A percentile compares a stretch with the other conserved stretches of the same genome.
Evolutionary conservation across 176 grass and related monocot genomes (phyloP).

Genomic region (Neostapfia colusana): DNA sequence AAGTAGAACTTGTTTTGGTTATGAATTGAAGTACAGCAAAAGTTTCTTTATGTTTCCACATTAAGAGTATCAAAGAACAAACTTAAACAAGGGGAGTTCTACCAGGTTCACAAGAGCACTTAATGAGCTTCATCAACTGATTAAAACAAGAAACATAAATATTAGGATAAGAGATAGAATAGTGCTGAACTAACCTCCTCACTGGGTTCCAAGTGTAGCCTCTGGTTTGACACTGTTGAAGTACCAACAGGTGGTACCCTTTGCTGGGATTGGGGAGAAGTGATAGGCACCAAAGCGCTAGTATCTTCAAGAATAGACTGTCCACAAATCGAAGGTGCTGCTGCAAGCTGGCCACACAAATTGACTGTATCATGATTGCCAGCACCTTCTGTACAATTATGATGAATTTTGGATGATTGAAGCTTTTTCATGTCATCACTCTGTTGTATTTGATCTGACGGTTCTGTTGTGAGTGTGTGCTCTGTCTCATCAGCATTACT

Average conservation of each 20-base stretch:
- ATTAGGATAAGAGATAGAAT: background rate
- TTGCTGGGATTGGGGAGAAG: slow-evolving; percentile 28
- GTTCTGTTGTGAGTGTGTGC: slow-evolving; percentile 22
- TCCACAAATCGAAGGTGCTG: slow-evolving; percentile 26
- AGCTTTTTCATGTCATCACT: slow-evolving; percentile 35
- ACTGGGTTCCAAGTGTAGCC: slow-evolving; percentile 27
- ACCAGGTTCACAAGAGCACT: slow-evolving; percentile 17
- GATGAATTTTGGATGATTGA: slow-evolving; percentile 25
- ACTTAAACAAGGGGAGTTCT: slow-evolving; percentile 3
- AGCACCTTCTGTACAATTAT: slow-evolving; percentile 32
- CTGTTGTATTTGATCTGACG: slow-evolving; percentile 11
- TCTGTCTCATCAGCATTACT: slow-evolving; percentile 37
- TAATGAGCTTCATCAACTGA: background rate
- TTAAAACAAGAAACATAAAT: slow-evolving; percentile 4
- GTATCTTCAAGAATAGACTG: slow-evolving; percentile 37
- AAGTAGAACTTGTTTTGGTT: background rate
- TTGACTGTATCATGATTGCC: slow-evolving; percentile 26
- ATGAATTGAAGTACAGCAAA: background rate
- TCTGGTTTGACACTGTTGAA: slow-evolving; percentile 42
- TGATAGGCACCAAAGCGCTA: slow-evolving; percentile 30
- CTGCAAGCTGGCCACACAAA: slow-evolving; percentile 30
- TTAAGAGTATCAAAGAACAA: background rate
- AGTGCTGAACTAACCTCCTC: slow-evolving; percentile 44
- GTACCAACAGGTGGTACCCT: slow-evolving; percentile 37
- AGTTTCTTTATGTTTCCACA: background rate